Conservation (phyloP, 2,329 filamentous ascomycete genomes). For the Aphanoascus verrucosus region DNA sequence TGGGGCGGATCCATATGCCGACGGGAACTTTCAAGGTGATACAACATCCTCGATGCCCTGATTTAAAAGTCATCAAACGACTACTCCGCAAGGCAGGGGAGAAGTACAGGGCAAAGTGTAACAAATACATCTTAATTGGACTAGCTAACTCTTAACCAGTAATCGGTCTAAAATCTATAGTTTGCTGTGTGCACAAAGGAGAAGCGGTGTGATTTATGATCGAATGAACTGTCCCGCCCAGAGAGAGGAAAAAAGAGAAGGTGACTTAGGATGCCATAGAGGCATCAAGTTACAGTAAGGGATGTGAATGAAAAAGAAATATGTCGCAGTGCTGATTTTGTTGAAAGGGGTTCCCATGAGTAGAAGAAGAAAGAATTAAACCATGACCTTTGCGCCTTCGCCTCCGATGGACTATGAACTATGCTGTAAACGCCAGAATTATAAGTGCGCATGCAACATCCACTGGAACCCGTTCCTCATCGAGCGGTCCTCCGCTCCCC, state of each 20-base stretch:
- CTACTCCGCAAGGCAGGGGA: not conserved
- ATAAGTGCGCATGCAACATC: conserved; percentile 6
- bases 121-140: conserved; percentile 1
- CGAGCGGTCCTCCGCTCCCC: not conserved
- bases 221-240: conserved; percentile 12
- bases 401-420: conserved; percentile 5
- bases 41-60: not conserved
- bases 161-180: conserved; percentile 1
- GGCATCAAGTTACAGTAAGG: conserved; percentile 1
- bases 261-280: conserved; percentile 10
- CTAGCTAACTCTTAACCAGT: conserved; percentile 8
- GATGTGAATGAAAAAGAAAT: conserved; percentile 15
- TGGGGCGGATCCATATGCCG: not conserved
- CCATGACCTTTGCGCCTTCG: conserved; percentile 10
- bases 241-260: conserved; percentile 5
- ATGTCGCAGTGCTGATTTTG: conserved; percentile 5
- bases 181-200: not conserved
- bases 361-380: conserved; percentile 14
- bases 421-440: conserved; percentile 12
- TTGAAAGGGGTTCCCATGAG: not conserved
- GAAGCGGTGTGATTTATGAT: conserved; percentile 7
- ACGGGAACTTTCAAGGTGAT: not conserved
- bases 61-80: not conserved
- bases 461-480: not conserved
- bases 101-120: not conserved